Evolutionary conservation across 495 filamentous ascomycete species (phyloP).

Genomic region (Aspergillus nidulans): DNA sequence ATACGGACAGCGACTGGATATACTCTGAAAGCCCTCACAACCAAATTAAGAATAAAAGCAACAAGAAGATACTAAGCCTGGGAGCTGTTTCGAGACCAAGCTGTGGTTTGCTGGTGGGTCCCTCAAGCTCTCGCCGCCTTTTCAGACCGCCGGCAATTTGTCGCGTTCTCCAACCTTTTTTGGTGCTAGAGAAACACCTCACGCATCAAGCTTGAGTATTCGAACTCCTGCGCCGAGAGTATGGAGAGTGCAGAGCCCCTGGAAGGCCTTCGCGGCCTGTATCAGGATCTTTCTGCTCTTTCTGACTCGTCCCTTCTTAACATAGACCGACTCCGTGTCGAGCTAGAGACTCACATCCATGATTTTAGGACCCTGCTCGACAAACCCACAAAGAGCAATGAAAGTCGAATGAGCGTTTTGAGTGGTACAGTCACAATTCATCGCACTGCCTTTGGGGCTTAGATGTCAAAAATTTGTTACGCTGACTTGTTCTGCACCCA

Average conservation of each 20-base stretch:
- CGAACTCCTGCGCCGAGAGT: constrained; percentile 14
- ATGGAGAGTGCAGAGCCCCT: constrained; percentile 66
- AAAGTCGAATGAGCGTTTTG: constrained; percentile 56
- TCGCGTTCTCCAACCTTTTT: constrained; percentile 38
- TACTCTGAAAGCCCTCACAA: not conserved
- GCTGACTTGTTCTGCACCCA: constrained; percentile 31
- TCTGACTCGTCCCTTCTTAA: constrained; percentile 56
- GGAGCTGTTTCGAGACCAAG: not conserved
- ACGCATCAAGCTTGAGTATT: constrained; percentile 20
- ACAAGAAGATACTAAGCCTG: not conserved
- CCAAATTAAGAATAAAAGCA: not conserved
- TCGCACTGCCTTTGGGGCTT: not conserved
- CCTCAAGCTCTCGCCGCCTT: constrained; percentile 18
- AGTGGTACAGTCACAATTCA: constrained; percentile 38
- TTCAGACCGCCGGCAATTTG: constrained; percentile 32
- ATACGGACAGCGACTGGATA: not conserved
- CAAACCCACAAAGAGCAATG: constrained; percentile 65
- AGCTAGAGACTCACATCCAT: constrained; percentile 64
- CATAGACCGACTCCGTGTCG: constrained; percentile 57
- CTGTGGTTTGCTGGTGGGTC: constrained; percentile 9
- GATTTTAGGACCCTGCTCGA: constrained; percentile 76
- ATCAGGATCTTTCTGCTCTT: constrained; percentile 70
- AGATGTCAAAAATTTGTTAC: not conserved
- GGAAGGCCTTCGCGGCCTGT: constrained; percentile 67
- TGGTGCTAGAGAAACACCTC: constrained; percentile 21